Conservation (phyloP, 2,329 filamentous ascomycete genomes). For the Colletotrichum tofieldiae region DNA sequence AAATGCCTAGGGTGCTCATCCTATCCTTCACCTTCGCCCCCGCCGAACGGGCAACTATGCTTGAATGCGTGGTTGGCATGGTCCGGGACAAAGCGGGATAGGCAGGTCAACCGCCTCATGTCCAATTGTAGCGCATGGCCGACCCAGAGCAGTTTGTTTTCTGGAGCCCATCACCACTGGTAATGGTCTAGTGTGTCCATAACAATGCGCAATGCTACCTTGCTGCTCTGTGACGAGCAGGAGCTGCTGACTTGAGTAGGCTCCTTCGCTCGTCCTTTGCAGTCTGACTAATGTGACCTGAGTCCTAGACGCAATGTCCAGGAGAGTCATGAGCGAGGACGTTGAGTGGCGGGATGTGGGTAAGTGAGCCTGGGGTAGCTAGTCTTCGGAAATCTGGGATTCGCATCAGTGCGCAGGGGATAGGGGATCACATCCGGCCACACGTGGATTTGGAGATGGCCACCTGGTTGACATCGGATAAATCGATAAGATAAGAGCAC, state of each 20-base stretch:
- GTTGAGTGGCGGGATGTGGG: conserved; percentile 17
- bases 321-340: conserved; percentile 28
- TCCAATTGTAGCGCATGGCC: not conserved
- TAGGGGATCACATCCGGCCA: not conserved
- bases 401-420: conserved; percentile 14
- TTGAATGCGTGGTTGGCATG: not conserved
- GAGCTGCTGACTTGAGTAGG: conserved; percentile 19
- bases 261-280: not conserved
- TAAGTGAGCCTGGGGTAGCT: conserved; percentile 29
- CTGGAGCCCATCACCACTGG: conserved; percentile 6
- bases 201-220: not conserved
- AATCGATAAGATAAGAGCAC: conserved; percentile 32
- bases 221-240: not conserved
- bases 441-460: not conserved
- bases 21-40: not conserved
- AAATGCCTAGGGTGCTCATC: not conserved
- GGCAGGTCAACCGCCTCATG: conserved; percentile 7
- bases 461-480: conserved; percentile 10
- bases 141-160: conserved; percentile 4
- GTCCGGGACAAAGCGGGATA: conserved; percentile 2
- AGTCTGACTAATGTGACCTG: conserved; percentile 3
- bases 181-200: not conserved
- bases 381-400: conserved; percentile 20
- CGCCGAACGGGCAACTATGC: not conserved
- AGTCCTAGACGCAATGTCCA: not conserved